Evolutionary conservation across 78 protist genomes (phyloP), one percentile per base, ranked within the genome.

Genomic region (Pelomyxa schiedti): DNA sequence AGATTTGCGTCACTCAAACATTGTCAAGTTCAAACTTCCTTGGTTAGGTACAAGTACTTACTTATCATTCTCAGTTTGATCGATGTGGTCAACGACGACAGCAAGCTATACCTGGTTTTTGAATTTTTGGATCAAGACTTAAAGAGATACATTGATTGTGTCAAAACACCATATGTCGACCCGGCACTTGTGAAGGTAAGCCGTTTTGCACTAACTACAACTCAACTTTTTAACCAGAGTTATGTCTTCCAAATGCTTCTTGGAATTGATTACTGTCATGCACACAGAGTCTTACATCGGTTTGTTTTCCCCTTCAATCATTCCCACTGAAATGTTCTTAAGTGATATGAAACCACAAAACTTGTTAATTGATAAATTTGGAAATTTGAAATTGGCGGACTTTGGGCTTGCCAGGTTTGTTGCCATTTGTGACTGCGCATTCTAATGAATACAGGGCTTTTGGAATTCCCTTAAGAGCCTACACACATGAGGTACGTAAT

Each of bases 71-170:
- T 32, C 66, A 79, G 95, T 28, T 85, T 98, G 8, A 53, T 70
- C 42, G 98, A 96, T 52, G 99, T 98, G 32, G 70, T 95, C 29
- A 93, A 94, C 87, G 78, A 88, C 53, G 89, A 83, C 30, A 79
- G 77, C 69, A 91, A 89, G 88, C 90, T 98, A n/a, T 86, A 94
- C 9, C 71, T 98, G 7, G 99, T 98, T 26, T 96, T 97, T 68
- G 99, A 97, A 76, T 96, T 39, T 72, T 58, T 91, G n/a, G 97
- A 95, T 72, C 87, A 88, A 72, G 99, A 98, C 65, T 76, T 98
- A 68, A 92, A 91, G 80, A 78, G 91, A 66, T 90, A 85, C 74
- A 77, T 97, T 75, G 97, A 93, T 68, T 28, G 77, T 0, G 84
- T 66, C 39, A 42, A 58, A 37, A 7, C 39, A 39, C 4, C 3